A percentile compares a stretch with the other conserved stretches of the same genome.
Conservation (phyloP, 495 filamentous ascomycete species). For the Schizothecium vesticola region DNA sequence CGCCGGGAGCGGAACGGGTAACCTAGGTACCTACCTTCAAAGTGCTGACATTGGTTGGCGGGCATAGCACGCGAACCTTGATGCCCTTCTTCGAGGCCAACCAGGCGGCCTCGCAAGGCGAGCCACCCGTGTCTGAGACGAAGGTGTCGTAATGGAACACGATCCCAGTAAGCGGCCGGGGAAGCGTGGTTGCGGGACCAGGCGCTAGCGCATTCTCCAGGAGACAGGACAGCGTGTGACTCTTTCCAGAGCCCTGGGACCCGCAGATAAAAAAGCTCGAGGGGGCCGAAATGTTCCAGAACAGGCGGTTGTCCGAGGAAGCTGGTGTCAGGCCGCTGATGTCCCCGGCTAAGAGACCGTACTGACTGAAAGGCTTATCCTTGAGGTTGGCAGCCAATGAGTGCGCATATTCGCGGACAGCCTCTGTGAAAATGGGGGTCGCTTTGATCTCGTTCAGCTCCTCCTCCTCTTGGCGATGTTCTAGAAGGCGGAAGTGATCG, state of each 20-base stretch:
- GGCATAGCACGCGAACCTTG: constrained; percentile 57
- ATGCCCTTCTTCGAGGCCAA: constrained; percentile 50
- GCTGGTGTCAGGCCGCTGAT: constrained; percentile 7
- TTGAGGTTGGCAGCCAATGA: neutral
- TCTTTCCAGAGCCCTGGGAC: constrained; percentile 71
- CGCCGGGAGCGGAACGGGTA: neutral
- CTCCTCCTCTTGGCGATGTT: constrained; percentile 16
- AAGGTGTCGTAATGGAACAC: constrained; percentile 67
- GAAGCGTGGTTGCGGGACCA: constrained; percentile 32
- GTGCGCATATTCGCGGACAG: constrained; percentile 28
- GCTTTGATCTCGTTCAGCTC: constrained; percentile 31
- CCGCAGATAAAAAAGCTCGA: constrained; percentile 73
- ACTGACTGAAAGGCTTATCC: constrained; percentile 30
- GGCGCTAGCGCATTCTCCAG: constrained; percentile 57
- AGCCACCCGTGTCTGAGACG: constrained; percentile 46
- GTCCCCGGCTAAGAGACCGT: constrained; percentile 38
- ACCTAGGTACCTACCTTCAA: constrained; percentile 34
- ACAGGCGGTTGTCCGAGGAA: constrained; percentile 46
- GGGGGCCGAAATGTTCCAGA: constrained; percentile 62
- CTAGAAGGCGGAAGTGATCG: constrained; percentile 18
- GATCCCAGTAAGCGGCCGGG: constrained; percentile 54
- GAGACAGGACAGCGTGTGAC: constrained; percentile 65
- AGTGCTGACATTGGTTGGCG: constrained; percentile 52
- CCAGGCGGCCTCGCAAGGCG: constrained; percentile 64
- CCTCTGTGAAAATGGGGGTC: constrained; percentile 36